A percentile compares a stretch with the other conserved stretches of the same genome.
phyloP scores from a whole-genome alignment of 2,329 filamentous ascomycete genomes.

The Drechslerella stenobrocha region DNA sequence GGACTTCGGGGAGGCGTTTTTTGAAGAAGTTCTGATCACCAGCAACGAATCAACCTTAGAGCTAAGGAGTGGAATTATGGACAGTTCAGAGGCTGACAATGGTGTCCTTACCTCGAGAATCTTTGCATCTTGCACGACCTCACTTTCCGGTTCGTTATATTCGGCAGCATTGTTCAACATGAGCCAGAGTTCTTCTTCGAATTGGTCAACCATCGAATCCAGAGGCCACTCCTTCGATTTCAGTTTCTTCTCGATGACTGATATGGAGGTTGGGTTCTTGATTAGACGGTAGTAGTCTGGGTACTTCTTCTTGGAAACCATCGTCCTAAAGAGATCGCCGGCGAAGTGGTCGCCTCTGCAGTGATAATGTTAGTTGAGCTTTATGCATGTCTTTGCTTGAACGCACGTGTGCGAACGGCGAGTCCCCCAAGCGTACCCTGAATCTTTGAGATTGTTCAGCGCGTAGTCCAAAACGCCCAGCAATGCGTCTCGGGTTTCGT shows the following conservation, averaged over 20 bases:
- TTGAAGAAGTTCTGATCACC: constrained; percentile 15
- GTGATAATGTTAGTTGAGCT: too few species aligned
- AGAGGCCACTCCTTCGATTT: constrained; percentile 8
- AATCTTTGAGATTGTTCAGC: constrained; percentile 23
- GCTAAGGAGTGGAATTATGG: not conserved
- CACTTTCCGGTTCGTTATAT: constrained; percentile 34
- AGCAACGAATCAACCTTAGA: not conserved
- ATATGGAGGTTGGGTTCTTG: constrained; percentile 23
- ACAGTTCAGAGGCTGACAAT: not conserved
- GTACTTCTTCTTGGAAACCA: constrained; percentile 24
- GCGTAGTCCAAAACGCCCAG: constrained; percentile 19
- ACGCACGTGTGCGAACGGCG: too few species aligned
- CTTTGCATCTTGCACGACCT: constrained; percentile 34
- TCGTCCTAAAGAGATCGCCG: constrained; percentile 21
- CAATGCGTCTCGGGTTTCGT: constrained; percentile 11
- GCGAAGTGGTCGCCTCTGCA: constrained; percentile 19
- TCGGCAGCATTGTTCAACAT: constrained; percentile 35
- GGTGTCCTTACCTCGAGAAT: constrained; percentile 28
- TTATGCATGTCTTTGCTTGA: too few species aligned
- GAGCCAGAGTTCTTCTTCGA: constrained; percentile 36
- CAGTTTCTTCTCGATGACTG: constrained; percentile 27
- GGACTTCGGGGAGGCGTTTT: constrained; percentile 10
- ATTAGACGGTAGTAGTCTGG: constrained; percentile 39
- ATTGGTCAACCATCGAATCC: constrained; percentile 8
- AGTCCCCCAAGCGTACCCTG: constrained; percentile 12